A percentile compares a stretch with the other conserved stretches of the same genome.
Evolutionary conservation across 192 early-diverging fungal species (phyloP).

Genomic region (Backusella tuberculispora): DNA sequence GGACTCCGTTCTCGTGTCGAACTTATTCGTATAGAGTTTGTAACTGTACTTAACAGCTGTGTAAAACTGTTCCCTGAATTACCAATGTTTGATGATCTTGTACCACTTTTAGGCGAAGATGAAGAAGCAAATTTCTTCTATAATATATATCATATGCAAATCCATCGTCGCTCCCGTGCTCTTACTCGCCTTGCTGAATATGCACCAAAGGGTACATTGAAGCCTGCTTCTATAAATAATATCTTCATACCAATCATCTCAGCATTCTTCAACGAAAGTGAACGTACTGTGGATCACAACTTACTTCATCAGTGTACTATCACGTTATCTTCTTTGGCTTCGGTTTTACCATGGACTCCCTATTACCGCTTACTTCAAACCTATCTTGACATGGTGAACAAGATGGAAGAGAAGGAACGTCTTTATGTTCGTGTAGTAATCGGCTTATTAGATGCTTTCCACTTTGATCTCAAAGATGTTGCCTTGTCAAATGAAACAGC

Average conservation of each 20-base stretch:
- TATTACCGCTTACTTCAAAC: conserved; percentile 80
- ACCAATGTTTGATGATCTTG: conserved; percentile 68
- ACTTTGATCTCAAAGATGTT: conserved; percentile 80
- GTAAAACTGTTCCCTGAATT: conserved; percentile 64
- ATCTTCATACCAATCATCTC: conserved; percentile 86
- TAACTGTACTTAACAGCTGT: conserved; percentile 62
- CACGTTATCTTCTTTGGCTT: conserved; percentile 74
- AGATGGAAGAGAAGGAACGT: conserved; percentile 77
- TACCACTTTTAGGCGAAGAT: conserved; percentile 62
- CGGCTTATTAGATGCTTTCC: conserved; percentile 86
- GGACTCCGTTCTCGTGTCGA: conserved; percentile 59
- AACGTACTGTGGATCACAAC: conserved; percentile 68
- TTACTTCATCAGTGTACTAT: conserved; percentile 82
- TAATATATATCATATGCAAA: conserved; percentile 95
- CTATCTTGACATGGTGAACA: conserved; percentile 69
- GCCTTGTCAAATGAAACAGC: conserved; percentile 51
- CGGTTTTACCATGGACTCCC: conserved; percentile 78
- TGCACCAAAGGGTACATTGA: conserved; percentile 49
- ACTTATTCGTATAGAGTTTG: conserved; percentile 73
- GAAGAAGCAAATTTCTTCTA: conserved; percentile 96
- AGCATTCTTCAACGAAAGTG: conserved; percentile 86
- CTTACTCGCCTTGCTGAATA: conserved; percentile 72
- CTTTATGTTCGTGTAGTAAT: conserved; percentile 80
- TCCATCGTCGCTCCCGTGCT: conserved; percentile 89
- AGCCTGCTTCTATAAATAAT: conserved; percentile 55